Evolutionary conservation across 2,329 filamentous ascomycete species (phyloP), one percentile per base, ranked within the genome.

Genomic region (Ceratocystis smalleyi): DNA sequence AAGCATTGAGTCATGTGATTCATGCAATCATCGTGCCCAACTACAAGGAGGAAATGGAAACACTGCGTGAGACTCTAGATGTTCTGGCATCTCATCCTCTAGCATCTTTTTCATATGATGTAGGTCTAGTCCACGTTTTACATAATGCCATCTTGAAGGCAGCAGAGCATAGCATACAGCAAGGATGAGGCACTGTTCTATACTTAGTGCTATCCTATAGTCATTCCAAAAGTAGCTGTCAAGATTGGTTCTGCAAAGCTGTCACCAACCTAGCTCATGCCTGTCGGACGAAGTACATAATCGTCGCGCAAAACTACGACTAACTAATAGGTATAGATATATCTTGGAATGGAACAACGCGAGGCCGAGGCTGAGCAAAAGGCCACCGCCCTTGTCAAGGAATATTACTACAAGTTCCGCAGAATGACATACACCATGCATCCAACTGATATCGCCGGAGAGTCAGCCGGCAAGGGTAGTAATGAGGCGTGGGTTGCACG

Each of bases 391-490:
- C 76, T 89, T 17, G 78, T 84, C n/a, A 78, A 81, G 59, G 79
- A 81, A 66, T 88, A 87, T 69, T 74, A 79, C 68, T 82, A 82
- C 70, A 82, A 79, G 65, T 89, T 89, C 71, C 81, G 82, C 51
- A 80, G 79, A 66, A 84, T 89, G 69, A 81, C 83, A 69, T 84
- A 82, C 71, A 88, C 85, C 2, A 73, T 87, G 12, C 86, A 89
- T 69, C 86, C 86, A 0, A 74, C 77, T 24, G 82, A 83, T 64
- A 81, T 89, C 62, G 79, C 81, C 2, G 83, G 83, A 12, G 86
- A 89, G 71, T 81, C 85, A 61, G 83, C 85, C 63, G 86, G 86
- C 65, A 89, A 89, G 71, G 86, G 86, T 68, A 89, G 86, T 75
- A 89, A 89, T 72, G 79, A 87, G 67, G 81, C 82, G 62, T 89